Base-by-base conservation (phyloP, 495 filamentous ascomycete genomes). In the Podospora conica region DNA sequence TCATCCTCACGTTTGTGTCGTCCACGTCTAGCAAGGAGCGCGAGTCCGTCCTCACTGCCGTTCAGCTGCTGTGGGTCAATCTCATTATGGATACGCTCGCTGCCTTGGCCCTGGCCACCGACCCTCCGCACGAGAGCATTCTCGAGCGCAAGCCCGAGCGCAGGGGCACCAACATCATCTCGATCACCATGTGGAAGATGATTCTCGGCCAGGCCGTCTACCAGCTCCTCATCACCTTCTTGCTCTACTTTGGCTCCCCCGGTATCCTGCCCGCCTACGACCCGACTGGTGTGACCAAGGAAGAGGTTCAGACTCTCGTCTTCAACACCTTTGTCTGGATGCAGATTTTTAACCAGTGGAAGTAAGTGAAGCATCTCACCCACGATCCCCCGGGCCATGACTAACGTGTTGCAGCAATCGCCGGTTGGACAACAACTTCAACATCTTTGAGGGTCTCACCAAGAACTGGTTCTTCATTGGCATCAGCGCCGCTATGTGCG, bases 251-350 rank as follows among this genome's bases (percentile, higher is more conserved):
- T 68, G 90, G 83, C 12, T 87, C 87, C 3, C 69, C 77, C 23
- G 66, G 78, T 0, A 85, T 96, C 25, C 83, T 93, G 24, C 84
- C 87, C 15, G 73, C 77, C 15, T 71, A 73, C 12, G 75, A 80
- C 18, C 66, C 67, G 40, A 48, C 40, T 48, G 70, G 75, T 11
- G 67, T 78, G 33, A 71, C 72, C 0, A 57, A 80, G 15, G 78
- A 72, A 1, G 78, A 90, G 68, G 79, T 93, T 58, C 77, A 84
- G 55, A 92, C 90, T 1, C 81, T 96, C 55, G 89, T 96, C 7
- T 96, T 96, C 84, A 96, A 96, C 79, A 91, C 91, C 4, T 96
- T 96, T 61, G 92, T 96, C 20, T 96, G 92, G 92, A 95, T 96
- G 91, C 92, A 96, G 67, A 93, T 96, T 68, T 96, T 96, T 81